phyloP scores from a whole-genome alignment of 257 asterid species.

The Nyctanthes arbortristis region DNA sequence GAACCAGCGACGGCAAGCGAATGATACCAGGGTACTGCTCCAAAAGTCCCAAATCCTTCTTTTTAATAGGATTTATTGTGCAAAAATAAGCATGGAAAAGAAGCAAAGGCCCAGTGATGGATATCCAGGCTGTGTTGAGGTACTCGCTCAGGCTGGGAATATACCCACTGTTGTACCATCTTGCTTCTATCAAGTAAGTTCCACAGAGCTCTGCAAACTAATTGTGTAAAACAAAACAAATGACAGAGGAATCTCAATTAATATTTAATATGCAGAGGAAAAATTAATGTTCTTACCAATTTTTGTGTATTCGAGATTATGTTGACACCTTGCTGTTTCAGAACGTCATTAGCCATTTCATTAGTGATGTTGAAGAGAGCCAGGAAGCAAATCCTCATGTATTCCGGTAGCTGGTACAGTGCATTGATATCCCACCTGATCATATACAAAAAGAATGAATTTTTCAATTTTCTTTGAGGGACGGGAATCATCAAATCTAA shows the following conservation, averaged over 20 bases:
- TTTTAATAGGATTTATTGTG: constrained; percentile 36
- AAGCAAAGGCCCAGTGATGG: constrained; percentile 40
- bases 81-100: constrained; percentile 34
- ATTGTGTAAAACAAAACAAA: not conserved
- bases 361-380: constrained; percentile 46
- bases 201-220: constrained; percentile 50
- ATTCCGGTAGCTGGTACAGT: constrained; percentile 42
- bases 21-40: constrained; percentile 33
- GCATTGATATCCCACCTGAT: constrained; percentile 49
- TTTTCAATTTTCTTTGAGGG: not conserved
- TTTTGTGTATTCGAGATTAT: constrained; percentile 36
- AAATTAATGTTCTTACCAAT: constrained; percentile 26
- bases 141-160: constrained; percentile 42
- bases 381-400: constrained; percentile 43
- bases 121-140: constrained; percentile 32
- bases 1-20: constrained; percentile 41
- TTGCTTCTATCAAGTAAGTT: constrained; percentile 45
- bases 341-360: constrained; percentile 49
- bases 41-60: constrained; percentile 26
- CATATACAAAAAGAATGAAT: not conserved
- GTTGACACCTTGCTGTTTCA: constrained; percentile 48
- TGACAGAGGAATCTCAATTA: not conserved
- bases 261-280: not conserved
- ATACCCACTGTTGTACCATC: constrained; percentile 43
- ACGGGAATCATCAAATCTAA: not conserved